Evolutionary conservation across 73 alveolate species (phyloP).

Genomic region (Paramecium biaurelia): DNA sequence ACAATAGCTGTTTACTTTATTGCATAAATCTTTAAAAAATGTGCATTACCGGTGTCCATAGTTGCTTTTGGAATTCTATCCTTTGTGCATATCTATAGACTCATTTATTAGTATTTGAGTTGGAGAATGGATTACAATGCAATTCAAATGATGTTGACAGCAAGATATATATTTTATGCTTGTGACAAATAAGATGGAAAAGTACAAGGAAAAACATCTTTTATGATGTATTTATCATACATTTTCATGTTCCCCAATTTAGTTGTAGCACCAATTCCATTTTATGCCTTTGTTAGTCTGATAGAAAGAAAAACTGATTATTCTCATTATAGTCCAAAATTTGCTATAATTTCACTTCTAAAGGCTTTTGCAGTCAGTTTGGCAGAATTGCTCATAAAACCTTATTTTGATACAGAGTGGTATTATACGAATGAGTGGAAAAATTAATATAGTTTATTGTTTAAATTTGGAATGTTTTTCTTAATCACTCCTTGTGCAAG

Average conservation of each 20-base stretch:
- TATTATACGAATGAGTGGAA: neutral
- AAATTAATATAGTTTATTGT: neutral
- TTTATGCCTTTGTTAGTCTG: neutral
- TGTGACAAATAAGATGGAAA: neutral
- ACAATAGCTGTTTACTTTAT: neutral
- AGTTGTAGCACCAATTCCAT: conserved; percentile 34
- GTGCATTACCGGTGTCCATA: neutral
- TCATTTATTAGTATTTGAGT: neutral
- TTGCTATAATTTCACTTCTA: neutral
- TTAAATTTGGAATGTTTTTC: neutral
- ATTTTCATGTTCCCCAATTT: conserved; percentile 38
- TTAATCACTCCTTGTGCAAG: neutral
- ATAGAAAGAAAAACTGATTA: neutral
- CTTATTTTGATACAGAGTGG: conserved; percentile 38
- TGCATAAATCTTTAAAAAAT: neutral
- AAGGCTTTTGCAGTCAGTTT: neutral
- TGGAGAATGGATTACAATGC: conserved; percentile 38
- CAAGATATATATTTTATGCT: conserved; percentile 30
- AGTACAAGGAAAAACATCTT: neutral
- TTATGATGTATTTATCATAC: conserved; percentile 13
- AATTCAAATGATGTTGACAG: conserved; percentile 27
- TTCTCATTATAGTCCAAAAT: neutral
- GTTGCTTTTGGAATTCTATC: neutral
- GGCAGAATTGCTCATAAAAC: conserved; percentile 8
- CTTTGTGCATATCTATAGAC: conserved; percentile 37